These are phyloP conservation scores for Aureoboletus auriporus DNA, from an alignment of 768 basidiomycete genomes.

Conservation along the genomic window DNA sequence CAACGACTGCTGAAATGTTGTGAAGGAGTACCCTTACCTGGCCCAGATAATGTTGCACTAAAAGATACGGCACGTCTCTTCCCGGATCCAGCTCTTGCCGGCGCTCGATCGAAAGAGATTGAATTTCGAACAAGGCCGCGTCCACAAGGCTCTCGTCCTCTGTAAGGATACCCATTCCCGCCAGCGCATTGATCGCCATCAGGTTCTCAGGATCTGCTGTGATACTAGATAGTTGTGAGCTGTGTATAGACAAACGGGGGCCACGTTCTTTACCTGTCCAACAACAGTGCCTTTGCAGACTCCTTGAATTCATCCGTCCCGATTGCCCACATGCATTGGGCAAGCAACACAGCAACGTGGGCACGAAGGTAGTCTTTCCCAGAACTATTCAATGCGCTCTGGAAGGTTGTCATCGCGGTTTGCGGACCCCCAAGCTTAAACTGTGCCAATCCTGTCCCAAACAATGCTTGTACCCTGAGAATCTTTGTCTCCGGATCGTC, in stretches of 20 bases:
- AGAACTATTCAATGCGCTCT: conserved; percentile 58
- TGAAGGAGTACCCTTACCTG: conserved; percentile 44
- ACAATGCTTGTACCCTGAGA: conserved; percentile 58
- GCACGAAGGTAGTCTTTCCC: conserved; percentile 48
- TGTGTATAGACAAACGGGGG: not conserved
- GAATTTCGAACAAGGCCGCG: conserved; percentile 81
- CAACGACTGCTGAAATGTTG: not conserved
- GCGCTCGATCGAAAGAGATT: conserved; percentile 62
- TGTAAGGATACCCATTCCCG: conserved; percentile 85
- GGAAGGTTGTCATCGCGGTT: conserved; percentile 61
- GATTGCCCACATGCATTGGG: conserved; percentile 81
- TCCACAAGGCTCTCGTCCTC: conserved; percentile 77
- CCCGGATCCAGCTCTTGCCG: conserved; percentile 64
- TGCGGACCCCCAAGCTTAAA: conserved; percentile 63
- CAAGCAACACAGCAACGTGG: conserved; percentile 74
- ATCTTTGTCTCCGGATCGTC: conserved; percentile 32
- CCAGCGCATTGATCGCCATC: conserved; percentile 75
- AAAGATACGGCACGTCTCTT: conserved; percentile 66
- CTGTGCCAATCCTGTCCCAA: conserved; percentile 70
- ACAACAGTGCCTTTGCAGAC: conserved; percentile 68
- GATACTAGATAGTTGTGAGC: conserved; percentile 49
- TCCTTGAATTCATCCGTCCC: conserved; percentile 74
- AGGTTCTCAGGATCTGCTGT: conserved; percentile 74
- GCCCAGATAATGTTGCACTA: conserved; percentile 68
- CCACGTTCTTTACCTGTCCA: conserved; percentile 65